Conservation (phyloP, 495 filamentous ascomycete species). For the Beverwykella pulmonaria region DNA sequence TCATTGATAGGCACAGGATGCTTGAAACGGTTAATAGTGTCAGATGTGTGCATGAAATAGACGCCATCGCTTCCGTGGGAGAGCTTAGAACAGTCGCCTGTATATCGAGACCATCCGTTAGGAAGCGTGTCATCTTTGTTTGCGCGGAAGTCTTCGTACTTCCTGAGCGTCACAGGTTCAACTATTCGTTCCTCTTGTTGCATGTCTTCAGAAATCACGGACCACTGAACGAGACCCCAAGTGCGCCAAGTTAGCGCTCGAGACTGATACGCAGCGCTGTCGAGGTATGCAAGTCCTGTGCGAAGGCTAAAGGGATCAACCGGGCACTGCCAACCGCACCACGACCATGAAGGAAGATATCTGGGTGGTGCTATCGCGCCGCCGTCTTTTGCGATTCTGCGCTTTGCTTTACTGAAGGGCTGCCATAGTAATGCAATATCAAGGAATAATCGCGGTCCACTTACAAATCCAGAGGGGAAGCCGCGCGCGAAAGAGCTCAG, state of each 20-base stretch:
- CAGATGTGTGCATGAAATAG: constrained; percentile 1
- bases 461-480: neutral
- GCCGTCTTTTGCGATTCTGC: neutral
- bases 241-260: neutral
- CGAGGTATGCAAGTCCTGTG: neutral
- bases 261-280: neutral
- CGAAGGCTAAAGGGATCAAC: constrained; percentile 2
- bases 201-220: neutral
- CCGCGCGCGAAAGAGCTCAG: neutral
- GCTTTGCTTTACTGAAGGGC: constrained; percentile 1
- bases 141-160: neutral
- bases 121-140: neutral
- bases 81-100: neutral
- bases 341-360: constrained; percentile 2
- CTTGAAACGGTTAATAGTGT: neutral
- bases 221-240: neutral
- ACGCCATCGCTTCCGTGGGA: neutral
- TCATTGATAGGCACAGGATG: neutral
- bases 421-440: neutral
- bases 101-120: neutral
- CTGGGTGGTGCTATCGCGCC: neutral
- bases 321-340: constrained; percentile 3
- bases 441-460: neutral
- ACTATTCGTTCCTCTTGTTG: neutral
- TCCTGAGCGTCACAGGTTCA: neutral